A percentile compares a stretch with the other conserved stretches of the same genome.
phyloP scores from a whole-genome alignment of 345 rosid species.

The Reutealis trisperma region DNA sequence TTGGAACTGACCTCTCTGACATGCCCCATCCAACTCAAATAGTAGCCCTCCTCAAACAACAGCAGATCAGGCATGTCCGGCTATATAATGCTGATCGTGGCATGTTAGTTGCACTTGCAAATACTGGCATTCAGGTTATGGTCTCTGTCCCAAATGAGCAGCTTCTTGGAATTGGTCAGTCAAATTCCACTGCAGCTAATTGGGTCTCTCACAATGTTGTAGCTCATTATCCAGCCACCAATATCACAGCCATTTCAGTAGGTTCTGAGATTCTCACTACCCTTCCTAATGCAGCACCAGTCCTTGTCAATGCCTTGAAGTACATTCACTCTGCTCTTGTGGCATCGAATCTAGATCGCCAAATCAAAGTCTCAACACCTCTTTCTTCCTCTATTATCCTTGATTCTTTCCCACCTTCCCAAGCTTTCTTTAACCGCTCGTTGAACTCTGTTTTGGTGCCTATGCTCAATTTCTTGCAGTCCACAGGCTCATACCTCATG shows the following conservation, averaged over 20 bases:
- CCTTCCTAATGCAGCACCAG: constrained; percentile 73
- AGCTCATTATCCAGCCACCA: constrained; percentile 89
- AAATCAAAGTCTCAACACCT: constrained; percentile 87
- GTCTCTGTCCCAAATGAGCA: constrained; percentile 94
- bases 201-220: constrained; percentile 89
- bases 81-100: constrained; percentile 83
- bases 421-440: constrained; percentile 92
- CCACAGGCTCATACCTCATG: constrained; percentile 78
- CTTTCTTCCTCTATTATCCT: constrained; percentile 84
- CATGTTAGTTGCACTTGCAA: constrained; percentile 87
- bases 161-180: constrained; percentile 93
- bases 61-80: constrained; percentile 73
- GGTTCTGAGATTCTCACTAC: constrained; percentile 89
- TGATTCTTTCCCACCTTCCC: constrained; percentile 98
- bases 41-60: constrained; percentile 84
- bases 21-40: constrained; percentile 96
- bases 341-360: constrained; percentile 84
- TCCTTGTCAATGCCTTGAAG: constrained; percentile 80
- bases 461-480: constrained; percentile 78
- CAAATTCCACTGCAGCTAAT: constrained; percentile 96
- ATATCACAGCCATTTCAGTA: constrained; percentile 92
- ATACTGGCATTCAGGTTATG: constrained; percentile 78
- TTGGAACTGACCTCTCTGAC: constrained; percentile 84
- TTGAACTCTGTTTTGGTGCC: constrained; percentile 90
- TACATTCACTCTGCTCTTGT: constrained; percentile 87